Evolutionary conservation across 148 eudicot species (phyloP).

Genomic region (Dianthus caryophyllus): DNA sequence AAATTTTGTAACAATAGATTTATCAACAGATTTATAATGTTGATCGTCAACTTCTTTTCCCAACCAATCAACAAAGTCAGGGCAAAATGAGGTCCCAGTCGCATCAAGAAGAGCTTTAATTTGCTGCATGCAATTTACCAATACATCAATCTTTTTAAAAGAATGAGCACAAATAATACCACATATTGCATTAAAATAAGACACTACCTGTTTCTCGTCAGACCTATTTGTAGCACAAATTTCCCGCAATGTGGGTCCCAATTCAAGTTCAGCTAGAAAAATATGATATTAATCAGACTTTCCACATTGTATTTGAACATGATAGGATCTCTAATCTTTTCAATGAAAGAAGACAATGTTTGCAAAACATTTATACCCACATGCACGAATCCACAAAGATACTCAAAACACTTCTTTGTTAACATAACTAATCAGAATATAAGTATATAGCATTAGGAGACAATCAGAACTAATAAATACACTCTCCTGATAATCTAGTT

Average conservation of each 20-base stretch:
- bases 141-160: conserved; percentile 2
- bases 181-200: neutral
- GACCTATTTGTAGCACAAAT: conserved; percentile 87
- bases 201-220: conserved; percentile 76
- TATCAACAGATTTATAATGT: conserved; percentile 59
- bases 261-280: conserved; percentile 45
- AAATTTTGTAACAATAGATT: conserved; percentile 66
- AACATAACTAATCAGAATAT: neutral
- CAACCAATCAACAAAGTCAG: conserved; percentile 67
- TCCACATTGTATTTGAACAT: neutral
- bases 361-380: neutral
- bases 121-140: conserved; percentile 52
- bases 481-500: neutral
- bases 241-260: conserved; percentile 72
- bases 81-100: conserved; percentile 81
- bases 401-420: neutral
- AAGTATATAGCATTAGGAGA: neutral
- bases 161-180: conserved; percentile 1
- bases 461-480: neutral
- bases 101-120: conserved; percentile 79
- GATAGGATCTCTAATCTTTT: neutral
- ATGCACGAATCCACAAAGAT: too few species aligned
- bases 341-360: neutral
- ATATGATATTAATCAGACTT: conserved; percentile 16
- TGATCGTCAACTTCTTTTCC: conserved; percentile 49